These are phyloP conservation scores for Neurospora terricola DNA, from an alignment of 495 filamentous ascomycete genomes.

Conservation along the genomic window DNA sequence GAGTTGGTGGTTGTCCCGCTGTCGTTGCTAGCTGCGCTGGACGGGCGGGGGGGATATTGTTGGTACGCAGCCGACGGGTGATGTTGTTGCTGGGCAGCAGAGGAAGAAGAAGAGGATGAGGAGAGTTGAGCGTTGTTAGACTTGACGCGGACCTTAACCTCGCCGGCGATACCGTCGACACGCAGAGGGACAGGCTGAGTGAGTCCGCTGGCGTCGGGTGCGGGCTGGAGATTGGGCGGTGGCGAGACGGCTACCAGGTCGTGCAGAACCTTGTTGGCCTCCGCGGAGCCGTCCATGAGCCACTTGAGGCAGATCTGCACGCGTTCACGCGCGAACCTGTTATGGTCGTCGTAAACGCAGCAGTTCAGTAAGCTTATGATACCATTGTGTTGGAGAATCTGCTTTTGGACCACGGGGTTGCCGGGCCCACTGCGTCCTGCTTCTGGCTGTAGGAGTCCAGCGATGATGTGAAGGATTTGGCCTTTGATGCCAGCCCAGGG, in stretches of 20 bases:
- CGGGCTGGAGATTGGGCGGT: constrained; percentile 16
- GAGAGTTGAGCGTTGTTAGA: neutral
- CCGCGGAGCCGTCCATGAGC: constrained; percentile 71
- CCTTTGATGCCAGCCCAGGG: constrained; percentile 92
- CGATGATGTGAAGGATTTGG: constrained; percentile 77
- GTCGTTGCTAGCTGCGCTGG: neutral
- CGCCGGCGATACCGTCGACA: constrained; percentile 35
- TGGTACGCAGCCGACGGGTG: neutral
- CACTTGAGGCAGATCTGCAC: constrained; percentile 86
- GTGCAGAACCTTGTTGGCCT: constrained; percentile 66
- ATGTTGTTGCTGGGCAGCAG: neutral
- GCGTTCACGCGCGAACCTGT: constrained; percentile 83
- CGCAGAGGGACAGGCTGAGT: constrained; percentile 18
- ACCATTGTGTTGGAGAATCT: constrained; percentile 71
- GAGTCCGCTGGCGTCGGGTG: neutral
- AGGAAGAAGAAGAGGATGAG: neutral
- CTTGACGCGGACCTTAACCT: constrained; percentile 32
- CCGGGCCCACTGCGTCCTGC: constrained; percentile 45
- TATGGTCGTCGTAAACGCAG: constrained; percentile 76
- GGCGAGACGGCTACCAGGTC: constrained; percentile 38
- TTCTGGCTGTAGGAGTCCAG: constrained; percentile 57
- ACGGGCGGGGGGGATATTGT: neutral
- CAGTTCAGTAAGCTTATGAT: constrained; percentile 80
- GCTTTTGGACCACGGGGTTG: constrained; percentile 70
- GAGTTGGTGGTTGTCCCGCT: neutral